Evolutionary conservation across 2,329 filamentous ascomycete species (phyloP).

Genomic region (Daldinia eschscholtzii): DNA sequence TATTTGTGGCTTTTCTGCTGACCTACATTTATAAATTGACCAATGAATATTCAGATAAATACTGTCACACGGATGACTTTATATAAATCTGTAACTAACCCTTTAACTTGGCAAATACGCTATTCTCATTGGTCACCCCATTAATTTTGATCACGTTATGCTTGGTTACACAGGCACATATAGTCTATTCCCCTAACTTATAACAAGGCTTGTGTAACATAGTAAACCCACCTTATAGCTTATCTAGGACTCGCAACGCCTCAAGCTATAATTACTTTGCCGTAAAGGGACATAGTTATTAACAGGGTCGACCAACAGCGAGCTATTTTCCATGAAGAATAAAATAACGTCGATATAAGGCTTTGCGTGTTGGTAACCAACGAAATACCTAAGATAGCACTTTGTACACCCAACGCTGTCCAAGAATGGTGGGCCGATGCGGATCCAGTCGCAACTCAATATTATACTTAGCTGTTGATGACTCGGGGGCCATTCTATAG

Average conservation of each 20-base stretch:
- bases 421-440: neutral
- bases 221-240: neutral
- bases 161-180: slow-evolving; percentile 3
- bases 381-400: neutral
- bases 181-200: neutral
- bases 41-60: neutral
- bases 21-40: neutral
- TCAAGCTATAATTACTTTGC: slow-evolving; percentile 1
- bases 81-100: neutral
- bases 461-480: neutral
- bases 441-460: neutral
- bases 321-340: neutral
- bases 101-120: neutral
- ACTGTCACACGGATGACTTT: neutral
- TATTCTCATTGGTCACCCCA: neutral
- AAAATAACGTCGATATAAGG: neutral
- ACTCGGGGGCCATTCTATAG: neutral
- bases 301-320: neutral
- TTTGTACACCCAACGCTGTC: neutral
- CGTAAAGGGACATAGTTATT: neutral
- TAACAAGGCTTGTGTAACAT: slow-evolving; percentile 1
- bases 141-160: slow-evolving; percentile 2
- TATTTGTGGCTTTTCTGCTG: slow-evolving; percentile 10
- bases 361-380: neutral
- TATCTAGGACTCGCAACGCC: slow-evolving; percentile 5